Evolutionary conservation across 495 filamentous ascomycete genomes (phyloP), one percentile per base, ranked within the genome.

Genomic region (Xylaria longipes): DNA sequence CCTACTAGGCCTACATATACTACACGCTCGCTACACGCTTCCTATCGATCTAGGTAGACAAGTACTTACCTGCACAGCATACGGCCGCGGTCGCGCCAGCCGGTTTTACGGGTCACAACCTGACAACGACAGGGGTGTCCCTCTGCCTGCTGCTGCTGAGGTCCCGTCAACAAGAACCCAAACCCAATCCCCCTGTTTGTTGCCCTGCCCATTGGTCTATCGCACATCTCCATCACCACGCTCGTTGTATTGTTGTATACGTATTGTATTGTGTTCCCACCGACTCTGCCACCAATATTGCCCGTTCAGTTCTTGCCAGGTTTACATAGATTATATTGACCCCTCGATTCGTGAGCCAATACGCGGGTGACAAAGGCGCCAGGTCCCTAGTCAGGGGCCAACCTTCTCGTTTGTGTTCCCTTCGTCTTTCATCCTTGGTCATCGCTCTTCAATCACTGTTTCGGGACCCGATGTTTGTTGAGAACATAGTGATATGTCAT

Each of bases 401-500:
- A 43, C 50, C 7, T 61, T 48, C 27, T 54, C 62, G 69, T 73
- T 74, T 65, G 73, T 74, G 72, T 41, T 70, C 70, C 61, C 56
- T 76, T 56, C 66, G 35, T 27, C 48, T 31, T 11, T 22, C 45
- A 45, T 69, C 20, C 50, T 33, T n/a, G 22, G 27, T 43, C 46
- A 33, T 8, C 22, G 45, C 45, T 22, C 37, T 50, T 70, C 54
- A 37, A 41, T 43, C 41, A 58, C 43, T 39, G n/a, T 62, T 43
- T 63, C n/a, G 27, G 15, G 20, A 39, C 7, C 31, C 31, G 11
- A 37, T 14, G 0, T 20, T 58, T 25, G n/a, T 17, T 22, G 20
- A 33, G 8, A 25, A 35, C 31, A 20, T 60, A 52, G 43, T 27
- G 22, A 22, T 22, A 20, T 5, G 8, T 6, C 70, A 52, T 43